Conservation (phyloP, 768 basidiomycete genomes). For the Lanmaoa rubissima region DNA sequence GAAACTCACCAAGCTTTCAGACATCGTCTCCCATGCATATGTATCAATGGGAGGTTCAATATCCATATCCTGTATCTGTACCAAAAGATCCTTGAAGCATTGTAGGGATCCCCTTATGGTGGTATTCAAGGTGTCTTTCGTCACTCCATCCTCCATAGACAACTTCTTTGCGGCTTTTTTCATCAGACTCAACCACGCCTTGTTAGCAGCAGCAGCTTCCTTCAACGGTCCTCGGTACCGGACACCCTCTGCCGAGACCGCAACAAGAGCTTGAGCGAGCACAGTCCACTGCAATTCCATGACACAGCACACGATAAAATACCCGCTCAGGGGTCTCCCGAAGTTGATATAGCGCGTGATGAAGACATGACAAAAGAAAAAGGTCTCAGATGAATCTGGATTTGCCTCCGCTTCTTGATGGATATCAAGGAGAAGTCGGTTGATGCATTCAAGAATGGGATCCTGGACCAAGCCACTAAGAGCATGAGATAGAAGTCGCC, state of each 20-base stretch:
- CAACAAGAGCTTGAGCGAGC: slow-evolving; percentile 65
- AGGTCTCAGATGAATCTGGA: slow-evolving; percentile 23
- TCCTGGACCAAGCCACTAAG: slow-evolving; percentile 62
- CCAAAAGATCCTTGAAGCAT: slow-evolving; percentile 72
- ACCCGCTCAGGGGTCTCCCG: slow-evolving; percentile 80
- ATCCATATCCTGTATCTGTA: slow-evolving; percentile 83
- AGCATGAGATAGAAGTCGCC: slow-evolving; percentile 52
- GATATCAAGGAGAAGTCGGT: slow-evolving; percentile 65
- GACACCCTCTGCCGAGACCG: slow-evolving; percentile 32
- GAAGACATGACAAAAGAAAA: slow-evolving; percentile 65
- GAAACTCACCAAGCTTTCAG: slow-evolving; percentile 72
- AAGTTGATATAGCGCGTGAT: slow-evolving; percentile 71
- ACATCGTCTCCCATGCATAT: slow-evolving; percentile 93
- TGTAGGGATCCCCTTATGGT: slow-evolving; percentile 65
- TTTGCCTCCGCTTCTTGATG: slow-evolving; percentile 51
- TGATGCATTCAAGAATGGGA: slow-evolving; percentile 69
- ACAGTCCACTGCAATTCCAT: slow-evolving; percentile 85
- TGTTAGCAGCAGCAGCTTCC: slow-evolving; percentile 83
- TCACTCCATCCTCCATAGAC: slow-evolving; percentile 38
- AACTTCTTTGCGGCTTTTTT: slow-evolving; percentile 43
- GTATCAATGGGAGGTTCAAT: slow-evolving; percentile 75
- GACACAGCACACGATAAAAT: slow-evolving; percentile 87
- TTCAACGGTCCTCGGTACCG: slow-evolving; percentile 30
- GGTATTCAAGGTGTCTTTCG: slow-evolving; percentile 40
- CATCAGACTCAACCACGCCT: slow-evolving; percentile 72